Evolutionary conservation across 192 early-diverging fungal species (phyloP).

Genomic region (Gryganskiella cystojenkinii): DNA sequence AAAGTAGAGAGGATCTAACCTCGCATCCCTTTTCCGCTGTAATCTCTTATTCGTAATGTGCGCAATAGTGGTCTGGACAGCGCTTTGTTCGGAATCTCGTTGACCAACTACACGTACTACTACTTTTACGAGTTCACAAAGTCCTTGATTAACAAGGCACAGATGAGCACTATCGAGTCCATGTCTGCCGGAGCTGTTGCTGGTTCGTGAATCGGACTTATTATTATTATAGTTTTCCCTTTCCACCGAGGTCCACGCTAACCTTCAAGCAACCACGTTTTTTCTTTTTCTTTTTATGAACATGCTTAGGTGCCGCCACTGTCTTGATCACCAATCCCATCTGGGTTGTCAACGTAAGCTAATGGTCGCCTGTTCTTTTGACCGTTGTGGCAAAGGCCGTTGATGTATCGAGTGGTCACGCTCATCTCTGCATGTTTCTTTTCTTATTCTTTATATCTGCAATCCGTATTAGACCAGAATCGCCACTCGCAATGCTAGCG

Average conservation of each 20-base stretch:
- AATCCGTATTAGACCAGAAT: conserved; percentile 78
- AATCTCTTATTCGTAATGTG: not conserved
- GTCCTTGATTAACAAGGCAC: conserved; percentile 79
- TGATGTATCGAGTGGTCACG: too few species aligned
- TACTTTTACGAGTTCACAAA: conserved; percentile 94
- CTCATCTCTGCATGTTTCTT: not conserved
- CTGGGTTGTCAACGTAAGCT: conserved; percentile 94
- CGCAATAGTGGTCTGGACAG: conserved; percentile 85
- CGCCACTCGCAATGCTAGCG: conserved; percentile 80
- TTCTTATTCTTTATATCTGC: too few species aligned
- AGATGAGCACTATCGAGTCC: conserved; percentile 88
- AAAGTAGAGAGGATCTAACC: too few species aligned
- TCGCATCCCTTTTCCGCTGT: not conserved
- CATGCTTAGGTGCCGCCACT: conserved; percentile 66
- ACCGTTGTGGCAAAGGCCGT: too few species aligned
- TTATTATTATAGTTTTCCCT: not conserved
- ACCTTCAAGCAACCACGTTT: too few species aligned
- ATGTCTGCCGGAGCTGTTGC: conserved; percentile 96
- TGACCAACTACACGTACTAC: conserved; percentile 93
- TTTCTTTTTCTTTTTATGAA: conserved; percentile 21
- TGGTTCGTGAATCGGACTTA: conserved; percentile 43
- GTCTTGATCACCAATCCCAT: conserved; percentile 96
- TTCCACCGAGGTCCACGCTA: conserved; percentile 4
- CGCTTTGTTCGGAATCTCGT: conserved; percentile 95
- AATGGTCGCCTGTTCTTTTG: not conserved